A percentile compares a stretch with the other conserved stretches of the same genome.
These are phyloP conservation scores for Ustilago xerochloae DNA, from an alignment of 1,284 basidiomycete species.

Conservation along the genomic window DNA sequence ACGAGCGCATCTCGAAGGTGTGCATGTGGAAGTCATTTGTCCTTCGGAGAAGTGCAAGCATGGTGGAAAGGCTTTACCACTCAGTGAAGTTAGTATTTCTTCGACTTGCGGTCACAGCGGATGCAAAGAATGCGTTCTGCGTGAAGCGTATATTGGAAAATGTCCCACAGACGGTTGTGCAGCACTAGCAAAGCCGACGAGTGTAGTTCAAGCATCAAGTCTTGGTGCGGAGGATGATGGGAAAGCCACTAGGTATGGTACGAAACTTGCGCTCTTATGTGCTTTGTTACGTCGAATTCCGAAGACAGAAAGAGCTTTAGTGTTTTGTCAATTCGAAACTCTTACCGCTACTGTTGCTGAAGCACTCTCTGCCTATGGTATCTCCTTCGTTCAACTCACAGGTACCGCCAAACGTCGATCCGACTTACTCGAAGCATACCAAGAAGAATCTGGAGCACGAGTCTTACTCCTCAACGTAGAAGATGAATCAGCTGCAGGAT, in stretches of 20 bases:
- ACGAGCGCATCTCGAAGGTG: constrained; percentile 42
- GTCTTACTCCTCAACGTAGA: constrained; percentile 89
- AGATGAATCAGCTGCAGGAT: constrained; percentile 93
- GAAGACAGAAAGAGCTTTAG: constrained; percentile 81
- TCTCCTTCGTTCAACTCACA: constrained; percentile 82
- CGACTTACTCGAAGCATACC: constrained; percentile 74
- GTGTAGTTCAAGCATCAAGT: constrained; percentile 48
- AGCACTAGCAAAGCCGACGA: constrained; percentile 45
- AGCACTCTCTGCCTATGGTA: constrained; percentile 78
- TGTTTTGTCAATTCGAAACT: constrained; percentile 94
- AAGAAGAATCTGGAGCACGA: constrained; percentile 73
- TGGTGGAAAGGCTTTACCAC: constrained; percentile 7
- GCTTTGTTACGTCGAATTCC: constrained; percentile 83
- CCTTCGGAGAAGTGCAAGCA: constrained; percentile 41
- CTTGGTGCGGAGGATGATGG: constrained; percentile 54
- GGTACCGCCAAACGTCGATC: constrained; percentile 74
- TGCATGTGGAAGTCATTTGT: constrained; percentile 36
- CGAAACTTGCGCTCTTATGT: constrained; percentile 86
- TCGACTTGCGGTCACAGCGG: constrained; percentile 56
- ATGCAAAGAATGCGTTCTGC: constrained; percentile 46
- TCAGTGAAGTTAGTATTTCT: constrained; percentile 44
- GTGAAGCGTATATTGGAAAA: constrained; percentile 52
- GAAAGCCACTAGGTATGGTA: constrained; percentile 81
- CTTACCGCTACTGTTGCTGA: constrained; percentile 88
- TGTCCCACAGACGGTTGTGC: constrained; percentile 53